Evolutionary conservation across 805 yeast genomes (phyloP).

Genomic region (Saccharomycopsis babjevae): DNA sequence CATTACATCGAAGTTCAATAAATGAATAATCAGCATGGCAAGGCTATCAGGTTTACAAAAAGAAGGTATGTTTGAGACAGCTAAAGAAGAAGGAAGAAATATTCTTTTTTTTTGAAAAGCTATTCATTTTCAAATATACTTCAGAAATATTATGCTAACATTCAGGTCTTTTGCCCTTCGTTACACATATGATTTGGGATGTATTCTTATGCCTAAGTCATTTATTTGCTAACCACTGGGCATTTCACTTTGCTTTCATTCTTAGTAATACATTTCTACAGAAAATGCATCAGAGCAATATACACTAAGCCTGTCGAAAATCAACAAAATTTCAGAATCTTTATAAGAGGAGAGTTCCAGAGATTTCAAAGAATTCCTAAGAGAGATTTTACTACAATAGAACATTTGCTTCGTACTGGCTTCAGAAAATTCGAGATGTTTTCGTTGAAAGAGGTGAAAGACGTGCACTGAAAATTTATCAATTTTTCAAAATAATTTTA

Average conservation of each 20-base stretch:
- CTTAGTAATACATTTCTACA: conserved; percentile 16
- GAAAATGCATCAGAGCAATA: conserved; percentile 16
- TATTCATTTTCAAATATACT: too few species aligned
- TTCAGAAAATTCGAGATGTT: conserved; percentile 18
- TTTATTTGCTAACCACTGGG: too few species aligned
- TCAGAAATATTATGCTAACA: too few species aligned
- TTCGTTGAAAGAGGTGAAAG: conserved; percentile 15
- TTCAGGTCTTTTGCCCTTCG: too few species aligned
- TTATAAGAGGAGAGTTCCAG: conserved; percentile 16
- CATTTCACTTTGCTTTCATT: neutral
- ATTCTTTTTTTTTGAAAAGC: too few species aligned
- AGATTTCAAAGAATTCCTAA: conserved; percentile 11
- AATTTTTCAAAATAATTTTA: too few species aligned
- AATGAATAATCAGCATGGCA: conserved; percentile 7
- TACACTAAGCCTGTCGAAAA: conserved; percentile 16
- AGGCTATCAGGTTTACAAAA: conserved; percentile 17
- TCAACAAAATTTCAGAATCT: conserved; percentile 14
- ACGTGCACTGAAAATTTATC: conserved; percentile 9
- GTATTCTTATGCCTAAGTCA: too few species aligned
- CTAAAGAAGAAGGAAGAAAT: neutral
- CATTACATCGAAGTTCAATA: neutral
- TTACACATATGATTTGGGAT: too few species aligned
- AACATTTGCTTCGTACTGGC: conserved; percentile 18
- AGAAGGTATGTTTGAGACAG: conserved; percentile 13
- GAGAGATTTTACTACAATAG: conserved; percentile 17